A percentile compares a stretch with the other conserved stretches of the same genome.
These are phyloP conservation scores for Volvox reticuliferus DNA, from an alignment of 139 green algal species.

Conservation along the genomic window DNA sequence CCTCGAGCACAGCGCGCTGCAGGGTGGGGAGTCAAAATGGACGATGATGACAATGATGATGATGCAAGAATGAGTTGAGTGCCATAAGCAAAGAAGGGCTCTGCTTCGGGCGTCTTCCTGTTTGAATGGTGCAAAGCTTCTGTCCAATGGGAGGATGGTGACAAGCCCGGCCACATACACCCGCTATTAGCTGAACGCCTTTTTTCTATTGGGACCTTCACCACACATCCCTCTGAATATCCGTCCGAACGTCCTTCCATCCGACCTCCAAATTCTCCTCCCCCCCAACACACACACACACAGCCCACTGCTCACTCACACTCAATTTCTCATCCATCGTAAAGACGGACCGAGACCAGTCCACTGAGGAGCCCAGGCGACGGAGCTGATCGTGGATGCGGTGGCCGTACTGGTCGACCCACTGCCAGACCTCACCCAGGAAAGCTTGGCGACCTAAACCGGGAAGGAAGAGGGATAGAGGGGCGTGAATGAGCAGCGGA, in stretches of 20 bases:
- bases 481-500: no score
- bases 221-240: no score
- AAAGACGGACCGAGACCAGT: slow-evolving; percentile 95
- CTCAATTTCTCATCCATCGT: slow-evolving; percentile 95
- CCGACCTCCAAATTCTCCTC: no score
- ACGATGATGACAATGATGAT: background rate
- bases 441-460: slow-evolving; percentile 85
- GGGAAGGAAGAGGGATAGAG: background rate
- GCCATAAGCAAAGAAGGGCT: background rate
- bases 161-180: no score
- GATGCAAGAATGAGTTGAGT: background rate
- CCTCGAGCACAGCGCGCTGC: slow-evolving; percentile 75
- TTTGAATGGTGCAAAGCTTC: no score
- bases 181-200: no score
- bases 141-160: no score
- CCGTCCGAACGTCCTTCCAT: no score
- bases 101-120: no score
- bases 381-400: slow-evolving; percentile 87
- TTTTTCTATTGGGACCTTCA: no score
- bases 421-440: slow-evolving; percentile 89
- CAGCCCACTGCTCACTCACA: slow-evolving; percentile 13
- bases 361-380: slow-evolving; percentile 90
- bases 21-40: slow-evolving; percentile 59
- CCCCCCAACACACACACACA: no score
- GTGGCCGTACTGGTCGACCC: slow-evolving; percentile 81